A percentile compares a stretch with the other conserved stretches of the same genome.
phyloP scores from a whole-genome alignment of 1,139 yeast genomes.

The Scheffersomyces insectosa region DNA sequence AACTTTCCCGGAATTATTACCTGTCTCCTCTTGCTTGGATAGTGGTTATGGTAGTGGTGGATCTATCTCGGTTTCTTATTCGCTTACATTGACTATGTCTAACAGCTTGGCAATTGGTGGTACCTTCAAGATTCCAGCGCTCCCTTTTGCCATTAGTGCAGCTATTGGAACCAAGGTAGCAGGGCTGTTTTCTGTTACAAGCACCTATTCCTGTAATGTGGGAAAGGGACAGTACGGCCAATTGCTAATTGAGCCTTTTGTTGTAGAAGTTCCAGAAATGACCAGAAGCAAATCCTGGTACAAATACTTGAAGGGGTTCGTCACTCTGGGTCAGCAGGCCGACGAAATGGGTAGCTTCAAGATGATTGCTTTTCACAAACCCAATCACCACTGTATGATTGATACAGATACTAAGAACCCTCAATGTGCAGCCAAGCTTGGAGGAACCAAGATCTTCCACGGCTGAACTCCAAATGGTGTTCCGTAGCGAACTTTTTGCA shows the following conservation, averaged over 20 bases:
- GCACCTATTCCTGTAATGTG: background rate
- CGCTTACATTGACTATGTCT: background rate
- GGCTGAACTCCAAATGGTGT: too few relatives aligned
- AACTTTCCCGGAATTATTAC: conserved; percentile 7
- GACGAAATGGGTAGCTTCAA: background rate
- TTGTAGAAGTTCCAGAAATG: background rate
- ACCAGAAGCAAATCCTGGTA: background rate
- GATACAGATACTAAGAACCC: conserved; percentile 6
- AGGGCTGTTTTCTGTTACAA: background rate
- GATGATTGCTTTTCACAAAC: conserved; percentile 1
- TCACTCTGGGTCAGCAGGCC: background rate
- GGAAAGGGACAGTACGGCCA: background rate
- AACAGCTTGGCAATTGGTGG: background rate
- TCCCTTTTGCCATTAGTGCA: background rate
- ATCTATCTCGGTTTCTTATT: background rate
- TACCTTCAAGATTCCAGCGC: background rate
- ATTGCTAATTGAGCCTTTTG: background rate
- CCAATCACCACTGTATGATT: conserved; percentile 12
- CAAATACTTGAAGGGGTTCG: background rate
- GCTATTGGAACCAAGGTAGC: background rate
- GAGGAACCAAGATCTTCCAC: conserved; percentile 1
- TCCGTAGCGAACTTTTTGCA: too few relatives aligned
- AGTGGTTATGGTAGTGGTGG: conserved; percentile 8
- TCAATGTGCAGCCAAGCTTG: conserved; percentile 7
- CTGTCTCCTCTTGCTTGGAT: conserved; percentile 10